These are phyloP conservation scores for Eucalyptus sp. DNA, from an alignment of 345 rosid genomes.

Conservation along the genomic window DNA sequence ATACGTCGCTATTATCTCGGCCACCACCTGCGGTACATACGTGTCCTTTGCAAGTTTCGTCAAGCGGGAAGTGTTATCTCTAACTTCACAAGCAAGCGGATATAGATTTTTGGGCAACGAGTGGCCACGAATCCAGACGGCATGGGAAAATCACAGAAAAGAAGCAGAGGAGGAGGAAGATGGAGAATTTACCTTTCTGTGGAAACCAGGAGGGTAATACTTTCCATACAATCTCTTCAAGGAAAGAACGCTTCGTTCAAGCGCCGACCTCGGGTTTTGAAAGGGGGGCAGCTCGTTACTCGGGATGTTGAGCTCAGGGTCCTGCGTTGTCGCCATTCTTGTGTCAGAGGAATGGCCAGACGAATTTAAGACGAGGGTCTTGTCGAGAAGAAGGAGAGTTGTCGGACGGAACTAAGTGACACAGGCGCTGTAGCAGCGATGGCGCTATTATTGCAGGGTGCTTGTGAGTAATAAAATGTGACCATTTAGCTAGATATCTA, in stretches of 20 bases:
- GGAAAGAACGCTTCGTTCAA: background rate
- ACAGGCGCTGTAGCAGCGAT: background rate
- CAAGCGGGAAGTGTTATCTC: background rate
- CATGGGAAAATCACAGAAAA: background rate
- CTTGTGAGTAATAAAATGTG: background rate
- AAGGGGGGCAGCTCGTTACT: background rate
- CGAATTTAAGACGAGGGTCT: background rate
- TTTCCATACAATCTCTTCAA: background rate
- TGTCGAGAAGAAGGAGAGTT: background rate
- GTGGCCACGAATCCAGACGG: background rate
- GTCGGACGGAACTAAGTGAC: background rate
- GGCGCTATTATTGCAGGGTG: background rate
- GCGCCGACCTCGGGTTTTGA: background rate
- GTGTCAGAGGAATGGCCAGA: background rate
- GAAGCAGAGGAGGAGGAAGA: background rate
- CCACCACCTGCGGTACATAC: conserved; percentile 23
- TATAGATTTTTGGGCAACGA: background rate
- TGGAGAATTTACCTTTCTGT: conserved; percentile 18
- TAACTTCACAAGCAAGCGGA: background rate
- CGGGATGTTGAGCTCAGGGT: background rate
- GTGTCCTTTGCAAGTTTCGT: background rate
- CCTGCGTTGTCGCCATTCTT: conserved; percentile 14
- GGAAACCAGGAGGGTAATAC: conserved; percentile 26
- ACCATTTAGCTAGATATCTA: background rate
- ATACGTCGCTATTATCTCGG: conserved; percentile 46